phyloP scores from a whole-genome alignment of 176 grass and related monocot species.

The Alloteropsis semialata region DNA sequence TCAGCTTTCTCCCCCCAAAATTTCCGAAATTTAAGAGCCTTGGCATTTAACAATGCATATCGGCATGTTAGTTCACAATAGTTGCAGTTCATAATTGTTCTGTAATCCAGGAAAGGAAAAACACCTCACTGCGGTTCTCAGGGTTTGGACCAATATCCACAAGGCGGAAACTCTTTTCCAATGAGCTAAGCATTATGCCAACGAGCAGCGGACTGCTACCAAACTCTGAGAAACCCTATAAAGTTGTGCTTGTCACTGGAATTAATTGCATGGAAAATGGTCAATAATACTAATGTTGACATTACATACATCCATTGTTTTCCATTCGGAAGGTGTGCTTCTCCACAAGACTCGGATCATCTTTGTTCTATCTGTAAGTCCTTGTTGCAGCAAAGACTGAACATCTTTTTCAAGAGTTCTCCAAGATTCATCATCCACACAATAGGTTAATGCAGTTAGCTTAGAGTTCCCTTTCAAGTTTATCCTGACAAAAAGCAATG shows the following conservation, averaged over 20 bases:
- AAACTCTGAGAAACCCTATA: slow-evolving; percentile 90
- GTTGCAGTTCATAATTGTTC: neutral
- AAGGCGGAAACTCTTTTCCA: slow-evolving; percentile 71
- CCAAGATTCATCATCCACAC: slow-evolving; percentile 87
- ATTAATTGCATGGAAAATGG: slow-evolving; percentile 12
- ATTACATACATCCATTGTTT: slow-evolving; percentile 71
- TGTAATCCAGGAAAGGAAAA: slow-evolving; percentile 20
- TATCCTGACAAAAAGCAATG: slow-evolving; percentile 59
- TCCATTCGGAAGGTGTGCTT: slow-evolving; percentile 90
- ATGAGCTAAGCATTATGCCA: slow-evolving; percentile 64
- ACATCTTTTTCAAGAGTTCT: slow-evolving; percentile 71
- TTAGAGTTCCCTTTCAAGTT: slow-evolving; percentile 75
- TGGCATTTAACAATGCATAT: slow-evolving; percentile 32
- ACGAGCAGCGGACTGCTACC: slow-evolving; percentile 58
- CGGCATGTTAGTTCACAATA: neutral
- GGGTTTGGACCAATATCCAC: slow-evolving; percentile 88
- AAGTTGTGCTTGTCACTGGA: slow-evolving; percentile 23
- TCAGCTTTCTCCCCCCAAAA: slow-evolving; percentile 97
- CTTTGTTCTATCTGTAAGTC: slow-evolving; percentile 91
- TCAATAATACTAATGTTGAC: neutral
- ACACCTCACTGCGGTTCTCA: slow-evolving; percentile 74
- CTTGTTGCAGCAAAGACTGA: slow-evolving; percentile 62
- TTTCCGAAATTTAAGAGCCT: slow-evolving; percentile 79
- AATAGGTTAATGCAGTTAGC: slow-evolving; percentile 49
- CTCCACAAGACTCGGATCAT: slow-evolving; percentile 77